These are phyloP conservation scores for Botrytis cinerea DNA, from an alignment of 2,329 filamentous ascomycete species.

Conservation along the genomic window DNA sequence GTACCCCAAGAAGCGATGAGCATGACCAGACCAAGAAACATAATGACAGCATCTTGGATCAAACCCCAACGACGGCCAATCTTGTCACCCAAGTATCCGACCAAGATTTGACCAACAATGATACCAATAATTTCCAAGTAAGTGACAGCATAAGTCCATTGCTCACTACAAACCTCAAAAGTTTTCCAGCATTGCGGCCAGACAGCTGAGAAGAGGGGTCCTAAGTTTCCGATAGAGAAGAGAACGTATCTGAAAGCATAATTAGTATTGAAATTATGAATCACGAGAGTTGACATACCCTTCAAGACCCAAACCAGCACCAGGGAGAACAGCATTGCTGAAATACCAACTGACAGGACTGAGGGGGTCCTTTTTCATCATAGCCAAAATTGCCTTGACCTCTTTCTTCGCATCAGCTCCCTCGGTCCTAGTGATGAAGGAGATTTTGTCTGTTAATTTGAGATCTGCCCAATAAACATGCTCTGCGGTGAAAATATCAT, in stretches of 20 bases:
- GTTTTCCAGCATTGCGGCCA: slow-evolving; percentile 78
- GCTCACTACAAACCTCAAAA: slow-evolving; percentile 66
- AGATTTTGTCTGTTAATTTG: slow-evolving; percentile 65
- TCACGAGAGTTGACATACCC: slow-evolving; percentile 50
- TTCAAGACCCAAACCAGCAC: slow-evolving; percentile 88
- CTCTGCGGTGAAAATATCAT: slow-evolving; percentile 80
- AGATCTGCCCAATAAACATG: slow-evolving; percentile 95
- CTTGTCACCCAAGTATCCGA: slow-evolving; percentile 78
- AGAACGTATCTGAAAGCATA: slow-evolving; percentile 71
- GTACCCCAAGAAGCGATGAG: slow-evolving; percentile 88
- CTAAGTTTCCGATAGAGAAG: slow-evolving; percentile 93
- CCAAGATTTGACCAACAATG: slow-evolving; percentile 87
- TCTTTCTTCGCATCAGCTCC: slow-evolving; percentile 69
- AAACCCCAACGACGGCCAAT: slow-evolving; percentile 91
- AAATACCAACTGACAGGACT: slow-evolving; percentile 85
- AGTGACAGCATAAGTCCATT: slow-evolving; percentile 82
- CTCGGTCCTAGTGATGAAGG: slow-evolving; percentile 77
- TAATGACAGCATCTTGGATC: slow-evolving; percentile 91
- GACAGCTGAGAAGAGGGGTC: slow-evolving; percentile 73
- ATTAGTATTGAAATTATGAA: slow-evolving; percentile 22
- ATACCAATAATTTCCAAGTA: slow-evolving; percentile 95
- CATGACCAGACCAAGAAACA: slow-evolving; percentile 92
- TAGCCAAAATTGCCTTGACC: slow-evolving; percentile 64
- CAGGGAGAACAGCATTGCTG: slow-evolving; percentile 86
- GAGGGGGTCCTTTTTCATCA: slow-evolving; percentile 85